Evolutionary conservation across 192 early-diverging fungal genomes (phyloP).

Genomic region (Coemansia sp.): DNA sequence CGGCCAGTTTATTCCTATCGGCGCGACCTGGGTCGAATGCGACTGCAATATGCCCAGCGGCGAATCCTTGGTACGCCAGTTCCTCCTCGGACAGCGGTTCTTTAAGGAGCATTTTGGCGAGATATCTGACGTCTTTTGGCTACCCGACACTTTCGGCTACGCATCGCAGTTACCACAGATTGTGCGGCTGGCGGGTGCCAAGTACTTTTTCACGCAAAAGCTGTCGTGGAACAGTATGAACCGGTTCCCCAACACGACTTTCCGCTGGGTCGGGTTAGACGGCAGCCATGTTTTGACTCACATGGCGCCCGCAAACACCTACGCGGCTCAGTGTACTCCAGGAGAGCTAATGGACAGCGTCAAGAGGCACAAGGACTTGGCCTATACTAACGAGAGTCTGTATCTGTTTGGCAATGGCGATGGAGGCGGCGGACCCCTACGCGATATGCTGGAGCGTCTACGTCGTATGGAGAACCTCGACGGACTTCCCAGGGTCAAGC

Average conservation of each 20-base stretch:
- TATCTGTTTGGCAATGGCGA: slow-evolving; percentile 93
- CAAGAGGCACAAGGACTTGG: slow-evolving; percentile 83
- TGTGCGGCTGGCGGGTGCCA: slow-evolving; percentile 66
- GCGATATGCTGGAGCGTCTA: slow-evolving; percentile 82
- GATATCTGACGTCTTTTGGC: slow-evolving; percentile 80
- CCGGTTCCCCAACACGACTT: slow-evolving; percentile 94
- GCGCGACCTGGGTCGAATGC: slow-evolving; percentile 98
- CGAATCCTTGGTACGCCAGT: slow-evolving; percentile 88
- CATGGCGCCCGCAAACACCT: slow-evolving; percentile 88
- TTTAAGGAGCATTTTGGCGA: slow-evolving; percentile 78
- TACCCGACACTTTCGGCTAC: slow-evolving; percentile 93
- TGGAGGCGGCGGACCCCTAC: slow-evolving; percentile 89
- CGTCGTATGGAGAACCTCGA: slow-evolving; percentile 72
- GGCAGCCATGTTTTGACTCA: slow-evolving; percentile 82
- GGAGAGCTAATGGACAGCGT: slow-evolving; percentile 68
- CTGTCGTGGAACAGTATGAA: slow-evolving; percentile 99
- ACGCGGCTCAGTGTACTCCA: slow-evolving; percentile 66
- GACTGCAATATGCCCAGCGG: slow-evolving; percentile 97
- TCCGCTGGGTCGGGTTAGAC: slow-evolving; percentile 90
- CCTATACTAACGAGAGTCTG: slow-evolving; percentile 79
- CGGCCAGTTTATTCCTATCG: slow-evolving; percentile 88
- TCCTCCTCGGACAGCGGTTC: slow-evolving; percentile 89
- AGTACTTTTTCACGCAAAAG: slow-evolving; percentile 99
- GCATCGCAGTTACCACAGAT: slow-evolving; percentile 92
- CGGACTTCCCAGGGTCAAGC: slow-evolving; percentile 71